Evolutionary conservation across 2,329 filamentous ascomycete species (phyloP), one percentile per base, ranked within the genome.

Genomic region (Fusarium cicatricum): DNA sequence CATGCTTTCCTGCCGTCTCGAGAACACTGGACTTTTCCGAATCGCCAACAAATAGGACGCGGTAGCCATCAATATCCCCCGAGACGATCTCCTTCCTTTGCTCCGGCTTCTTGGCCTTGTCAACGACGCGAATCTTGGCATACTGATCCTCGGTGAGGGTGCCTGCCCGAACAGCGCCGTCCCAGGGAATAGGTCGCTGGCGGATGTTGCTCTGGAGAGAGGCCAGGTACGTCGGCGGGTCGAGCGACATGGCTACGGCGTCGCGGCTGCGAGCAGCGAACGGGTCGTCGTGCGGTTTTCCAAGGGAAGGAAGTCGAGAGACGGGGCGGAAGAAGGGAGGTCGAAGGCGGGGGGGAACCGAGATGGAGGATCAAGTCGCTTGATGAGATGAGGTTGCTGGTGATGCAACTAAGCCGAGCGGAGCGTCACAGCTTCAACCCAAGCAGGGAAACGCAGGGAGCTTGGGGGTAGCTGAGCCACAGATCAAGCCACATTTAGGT

Each of bases 131-230:
- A 79, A 99, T 97, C 83, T 93, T 94, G 80, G 90, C 91, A 68
- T 97, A 86, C 77, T 99, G 94, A 67, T 90, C 89, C 67, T 98
- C 94, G 54, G 91, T 96, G 77, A 99, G 90, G 71, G 92, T 95
- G 75, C 93, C 92, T 68, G 92, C 92, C 75, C 95, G 87, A 66
- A 96, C 92, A 70, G 94, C 93, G 70, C 94, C 94, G 77, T 98
- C 94, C 95, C 95, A 99, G 54, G 94, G 93, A 78, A 99, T 97
- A 64, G 93, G 93, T 67, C 95, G 87, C 72, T 91, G 90, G 73
- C 95, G 91, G 75, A 98, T 97, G 82, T 98, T 98, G 85, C 91
- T 96, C 81, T 97, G 93, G 67, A 97, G 85, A 67, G 92, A 94
- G 73, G 80, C 79, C 53, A 87, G 87, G 77, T 97, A 97, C 55